Evolutionary conservation across 2,329 filamentous ascomycete genomes (phyloP).

Genomic region (Pseudofabraea citricarpa): DNA sequence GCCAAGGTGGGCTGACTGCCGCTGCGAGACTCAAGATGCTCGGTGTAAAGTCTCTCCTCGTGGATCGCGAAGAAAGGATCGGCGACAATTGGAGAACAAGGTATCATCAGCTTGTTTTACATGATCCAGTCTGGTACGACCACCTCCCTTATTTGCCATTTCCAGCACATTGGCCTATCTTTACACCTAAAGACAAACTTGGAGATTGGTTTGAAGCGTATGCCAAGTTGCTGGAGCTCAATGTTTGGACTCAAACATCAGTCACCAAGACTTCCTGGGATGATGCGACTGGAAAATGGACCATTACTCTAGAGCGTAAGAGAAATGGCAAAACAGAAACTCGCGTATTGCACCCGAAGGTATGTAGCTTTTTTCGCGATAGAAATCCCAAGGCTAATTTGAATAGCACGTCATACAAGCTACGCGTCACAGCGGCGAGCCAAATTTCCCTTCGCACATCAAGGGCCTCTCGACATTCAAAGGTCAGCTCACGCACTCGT

Average conservation of each 20-base stretch:
- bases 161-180: constrained; percentile 59
- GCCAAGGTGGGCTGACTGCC: constrained; percentile 53
- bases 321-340: constrained; percentile 32
- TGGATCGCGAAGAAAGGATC: constrained; percentile 52
- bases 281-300: constrained; percentile 46
- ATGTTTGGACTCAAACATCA: constrained; percentile 55
- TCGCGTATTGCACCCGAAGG: constrained; percentile 48
- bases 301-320: constrained; percentile 39
- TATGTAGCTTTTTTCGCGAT: too few species aligned
- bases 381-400: neutral
- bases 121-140: constrained; percentile 57
- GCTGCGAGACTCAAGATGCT: constrained; percentile 58
- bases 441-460: constrained; percentile 39
- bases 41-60: constrained; percentile 47
- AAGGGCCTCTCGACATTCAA: constrained; percentile 48
- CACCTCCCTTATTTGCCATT: constrained; percentile 62
- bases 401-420: constrained; percentile 44
- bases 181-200: constrained; percentile 66
- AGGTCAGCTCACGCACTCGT: constrained; percentile 58
- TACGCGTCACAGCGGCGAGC: constrained; percentile 54
- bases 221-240: constrained; percentile 56
- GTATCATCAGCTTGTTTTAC: constrained; percentile 62
- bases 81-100: constrained; percentile 62
- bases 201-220: constrained; percentile 64
- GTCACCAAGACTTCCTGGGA: constrained; percentile 44